A percentile compares a stretch with the other conserved stretches of the same genome.
phyloP scores from a whole-genome alignment of 1,284 basidiomycete species.

The Apiotrichum gracile region DNA sequence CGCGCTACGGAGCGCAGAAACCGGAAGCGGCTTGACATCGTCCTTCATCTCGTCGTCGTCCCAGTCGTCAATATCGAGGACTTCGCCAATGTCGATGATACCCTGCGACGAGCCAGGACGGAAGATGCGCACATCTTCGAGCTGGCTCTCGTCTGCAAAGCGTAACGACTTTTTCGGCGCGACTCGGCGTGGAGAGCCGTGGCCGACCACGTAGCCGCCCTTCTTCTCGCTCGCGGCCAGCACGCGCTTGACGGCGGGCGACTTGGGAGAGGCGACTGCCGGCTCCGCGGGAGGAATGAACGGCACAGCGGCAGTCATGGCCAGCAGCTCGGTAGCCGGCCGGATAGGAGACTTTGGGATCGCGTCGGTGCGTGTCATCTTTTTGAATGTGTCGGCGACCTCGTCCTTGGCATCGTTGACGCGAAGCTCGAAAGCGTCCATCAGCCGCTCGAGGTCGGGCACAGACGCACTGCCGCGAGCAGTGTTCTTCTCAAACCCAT shows the following conservation, averaged over 20 bases:
- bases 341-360: background rate
- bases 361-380: background rate
- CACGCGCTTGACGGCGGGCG: slow-evolving; percentile 11
- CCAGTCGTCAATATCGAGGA: slow-evolving; percentile 9
- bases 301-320: background rate
- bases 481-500: background rate
- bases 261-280: background rate
- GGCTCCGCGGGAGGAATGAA: background rate
- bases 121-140: slow-evolving; percentile 6
- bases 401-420: background rate
- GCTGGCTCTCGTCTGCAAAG: slow-evolving; percentile 10
- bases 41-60: slow-evolving; percentile 16
- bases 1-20: background rate
- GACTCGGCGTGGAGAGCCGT: slow-evolving; percentile 5
- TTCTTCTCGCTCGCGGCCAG: slow-evolving; percentile 3
- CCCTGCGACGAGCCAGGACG: slow-evolving; percentile 1
- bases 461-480: background rate
- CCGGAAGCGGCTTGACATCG: background rate
- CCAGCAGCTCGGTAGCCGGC: background rate
- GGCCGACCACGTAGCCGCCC: slow-evolving; percentile 6
- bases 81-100: background rate
- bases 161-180: background rate
- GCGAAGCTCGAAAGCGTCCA: background rate
- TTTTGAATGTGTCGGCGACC: background rate
- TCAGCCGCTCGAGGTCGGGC: background rate